These are phyloP conservation scores for Sporothrix curviconia DNA, from an alignment of 2,329 filamentous ascomycete species.

Conservation along the genomic window DNA sequence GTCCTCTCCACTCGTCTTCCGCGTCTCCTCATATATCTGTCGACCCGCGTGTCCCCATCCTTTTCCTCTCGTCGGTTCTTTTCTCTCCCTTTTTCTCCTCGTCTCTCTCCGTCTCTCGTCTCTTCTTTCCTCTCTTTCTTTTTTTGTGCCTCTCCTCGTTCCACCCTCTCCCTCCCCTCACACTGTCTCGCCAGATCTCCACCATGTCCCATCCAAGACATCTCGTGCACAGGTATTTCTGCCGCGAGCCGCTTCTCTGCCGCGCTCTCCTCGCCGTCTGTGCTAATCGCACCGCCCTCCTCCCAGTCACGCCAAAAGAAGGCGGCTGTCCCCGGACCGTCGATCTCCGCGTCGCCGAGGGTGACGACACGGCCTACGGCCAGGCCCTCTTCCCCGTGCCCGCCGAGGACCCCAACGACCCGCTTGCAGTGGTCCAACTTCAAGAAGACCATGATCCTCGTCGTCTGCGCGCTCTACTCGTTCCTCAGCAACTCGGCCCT, in stretches of 20 bases:
- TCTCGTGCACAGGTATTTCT: slow-evolving; percentile 18
- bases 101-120: too few relatives aligned
- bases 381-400: slow-evolving; percentile 56
- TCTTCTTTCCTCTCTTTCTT: not conserved
- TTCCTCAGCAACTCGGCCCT: slow-evolving; percentile 53
- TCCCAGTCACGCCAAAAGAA: slow-evolving; percentile 24
- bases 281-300: not conserved
- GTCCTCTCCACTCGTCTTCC: too few relatives aligned
- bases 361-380: slow-evolving; percentile 52
- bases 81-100: too few relatives aligned
- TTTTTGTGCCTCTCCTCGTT: not conserved
- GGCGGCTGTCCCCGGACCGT: slow-evolving; percentile 24
- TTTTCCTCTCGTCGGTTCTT: too few relatives aligned
- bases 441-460: slow-evolving; percentile 52
- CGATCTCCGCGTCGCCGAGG: slow-evolving; percentile 36
- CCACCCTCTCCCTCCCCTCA: not conserved
- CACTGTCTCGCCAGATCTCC: not conserved
- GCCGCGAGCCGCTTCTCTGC: slow-evolving; percentile 3
- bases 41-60: too few relatives aligned
- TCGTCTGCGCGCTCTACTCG: slow-evolving; percentile 48
- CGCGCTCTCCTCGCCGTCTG: too few relatives aligned
- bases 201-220: slow-evolving; percentile 9
- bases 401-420: slow-evolving; percentile 55
- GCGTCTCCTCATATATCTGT: too few relatives aligned
- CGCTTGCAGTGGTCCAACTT: slow-evolving; percentile 49